Percentiles rank a stretch among this genome's conserved stretches.
These are phyloP conservation scores for Cystobasidium pallidum DNA, from an alignment of 1,284 basidiomycete genomes.

Conservation along the genomic window DNA sequence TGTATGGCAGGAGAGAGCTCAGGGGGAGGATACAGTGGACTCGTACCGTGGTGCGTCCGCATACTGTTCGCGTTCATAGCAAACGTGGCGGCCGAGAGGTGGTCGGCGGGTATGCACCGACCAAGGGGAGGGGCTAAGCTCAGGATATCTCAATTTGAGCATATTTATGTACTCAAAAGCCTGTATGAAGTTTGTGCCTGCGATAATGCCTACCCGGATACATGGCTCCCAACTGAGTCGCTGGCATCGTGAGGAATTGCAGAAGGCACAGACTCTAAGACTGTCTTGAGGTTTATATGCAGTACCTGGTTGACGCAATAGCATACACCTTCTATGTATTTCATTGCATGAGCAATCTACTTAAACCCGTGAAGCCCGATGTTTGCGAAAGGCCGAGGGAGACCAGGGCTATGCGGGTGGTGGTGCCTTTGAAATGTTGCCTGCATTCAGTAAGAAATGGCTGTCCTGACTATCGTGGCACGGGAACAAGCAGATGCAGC, in stretches of 20 bases:
- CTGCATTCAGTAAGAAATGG: no score
- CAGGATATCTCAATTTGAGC: no score
- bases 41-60: no score
- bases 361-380: neutral
- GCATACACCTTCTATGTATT: conserved; percentile 25
- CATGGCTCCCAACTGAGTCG: conserved; percentile 11
- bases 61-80: no score
- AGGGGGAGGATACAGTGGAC: no score
- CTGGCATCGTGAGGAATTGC: conserved; percentile 34
- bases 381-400: neutral
- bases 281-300: conserved; percentile 1
- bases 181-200: neutral
- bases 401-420: no score
- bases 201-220: conserved; percentile 22
- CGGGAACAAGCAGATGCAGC: neutral
- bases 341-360: neutral
- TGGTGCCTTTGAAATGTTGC: no score
- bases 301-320: conserved; percentile 32
- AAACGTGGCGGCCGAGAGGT: no score
- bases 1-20: no score
- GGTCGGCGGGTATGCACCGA: no score
- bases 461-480: neutral
- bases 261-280: conserved; percentile 12
- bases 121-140: no score
- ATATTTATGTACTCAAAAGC: no score